Conservation (phyloP, 1,284 basidiomycete species). For the Cryptococcus sp. region DNA sequence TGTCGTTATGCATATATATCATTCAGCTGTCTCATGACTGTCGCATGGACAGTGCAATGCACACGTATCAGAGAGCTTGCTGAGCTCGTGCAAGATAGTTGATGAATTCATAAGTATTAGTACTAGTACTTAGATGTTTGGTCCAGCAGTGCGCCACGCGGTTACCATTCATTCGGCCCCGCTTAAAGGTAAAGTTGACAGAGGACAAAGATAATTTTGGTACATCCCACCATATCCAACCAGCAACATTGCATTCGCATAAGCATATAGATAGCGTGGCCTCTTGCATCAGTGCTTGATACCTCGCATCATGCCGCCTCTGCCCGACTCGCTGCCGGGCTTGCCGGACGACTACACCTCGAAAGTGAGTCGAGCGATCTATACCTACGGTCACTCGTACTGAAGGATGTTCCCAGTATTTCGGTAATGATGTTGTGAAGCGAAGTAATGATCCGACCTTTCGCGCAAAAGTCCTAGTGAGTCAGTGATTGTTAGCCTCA, state of each 20-base stretch:
- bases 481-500: slow-evolving; percentile 3
- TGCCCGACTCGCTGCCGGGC: slow-evolving; percentile 37
- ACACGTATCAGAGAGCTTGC: too few species aligned
- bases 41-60: too few species aligned
- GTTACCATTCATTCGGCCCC: background rate
- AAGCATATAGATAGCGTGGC: too few species aligned
- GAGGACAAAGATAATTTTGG: background rate
- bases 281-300: too few species aligned
- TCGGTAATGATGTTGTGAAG: slow-evolving; percentile 36
- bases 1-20: background rate
- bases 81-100: too few species aligned
- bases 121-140: too few species aligned
- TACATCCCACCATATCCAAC: too few species aligned
- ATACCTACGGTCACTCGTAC: background rate
- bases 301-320: background rate
- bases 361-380: slow-evolving; percentile 24
- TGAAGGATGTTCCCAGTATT: slow-evolving; percentile 24
- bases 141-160: too few species aligned
- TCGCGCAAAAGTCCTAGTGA: slow-evolving; percentile 40
- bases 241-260: too few species aligned
- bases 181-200: background rate
- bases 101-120: too few species aligned
- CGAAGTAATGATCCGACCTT: slow-evolving; percentile 24
- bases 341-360: slow-evolving; percentile 43
- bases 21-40: background rate